Conservation (phyloP, 2,329 filamentous ascomycete species). For the Pestalotiopsis sp. region DNA sequence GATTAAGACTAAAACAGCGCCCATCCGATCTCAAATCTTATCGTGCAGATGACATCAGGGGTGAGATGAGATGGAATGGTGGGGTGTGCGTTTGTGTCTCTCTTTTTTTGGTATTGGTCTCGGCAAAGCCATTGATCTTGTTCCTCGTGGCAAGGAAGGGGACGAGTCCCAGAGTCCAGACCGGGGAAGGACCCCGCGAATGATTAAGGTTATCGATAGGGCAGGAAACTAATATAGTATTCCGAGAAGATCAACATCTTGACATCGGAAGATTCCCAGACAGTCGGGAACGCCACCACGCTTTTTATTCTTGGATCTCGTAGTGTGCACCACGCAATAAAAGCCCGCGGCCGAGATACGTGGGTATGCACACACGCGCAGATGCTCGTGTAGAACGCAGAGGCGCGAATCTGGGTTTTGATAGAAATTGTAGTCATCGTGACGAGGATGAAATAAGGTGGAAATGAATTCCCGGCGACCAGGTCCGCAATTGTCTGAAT, state of each 20-base stretch:
- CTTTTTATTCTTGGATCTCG: neutral
- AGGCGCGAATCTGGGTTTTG: no score
- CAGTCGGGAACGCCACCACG: neutral
- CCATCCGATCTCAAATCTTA: constrained; percentile 9
- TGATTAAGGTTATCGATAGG: constrained; percentile 14
- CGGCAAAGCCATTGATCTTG: neutral
- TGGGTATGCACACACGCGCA: no score
- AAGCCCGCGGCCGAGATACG: no score
- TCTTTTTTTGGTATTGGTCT: neutral
- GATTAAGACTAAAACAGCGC: neutral
- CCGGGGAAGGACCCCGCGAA: neutral
- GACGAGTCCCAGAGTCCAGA: neutral
- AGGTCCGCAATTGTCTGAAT: no score
- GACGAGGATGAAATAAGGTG: no score
- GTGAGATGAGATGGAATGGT: neutral
- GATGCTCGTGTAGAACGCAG: no score
- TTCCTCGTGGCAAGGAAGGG: no score
- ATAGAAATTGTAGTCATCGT: no score
- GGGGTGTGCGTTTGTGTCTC: neutral
- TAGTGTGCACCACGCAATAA: no score
- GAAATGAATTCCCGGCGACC: no score
- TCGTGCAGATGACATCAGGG: constrained; percentile 10
- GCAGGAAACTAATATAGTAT: neutral
- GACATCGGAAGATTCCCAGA: neutral
- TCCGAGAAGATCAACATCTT: neutral